Evolutionary conservation across 768 basidiomycete genomes (phyloP).

Genomic region (Tubosaeta brunneosetosa): DNA sequence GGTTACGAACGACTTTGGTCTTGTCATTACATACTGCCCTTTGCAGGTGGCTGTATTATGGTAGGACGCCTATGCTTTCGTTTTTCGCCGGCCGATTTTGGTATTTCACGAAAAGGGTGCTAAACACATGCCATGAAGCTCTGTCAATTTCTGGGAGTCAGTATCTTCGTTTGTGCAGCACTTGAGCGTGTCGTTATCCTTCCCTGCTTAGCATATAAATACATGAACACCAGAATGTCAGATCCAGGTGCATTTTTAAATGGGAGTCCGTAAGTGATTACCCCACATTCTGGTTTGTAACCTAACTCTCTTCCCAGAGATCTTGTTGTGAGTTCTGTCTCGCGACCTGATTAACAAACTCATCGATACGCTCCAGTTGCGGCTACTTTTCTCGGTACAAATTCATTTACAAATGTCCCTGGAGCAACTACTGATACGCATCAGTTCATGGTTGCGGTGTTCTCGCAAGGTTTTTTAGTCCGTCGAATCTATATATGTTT

Average conservation of each 20-base stretch:
- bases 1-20: too few species aligned
- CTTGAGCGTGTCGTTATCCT: background rate
- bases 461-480: conserved; percentile 10
- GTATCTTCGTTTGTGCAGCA: background rate
- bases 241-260: background rate
- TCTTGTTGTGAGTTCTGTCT: background rate
- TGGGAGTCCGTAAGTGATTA: background rate
- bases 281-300: too few species aligned
- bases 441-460: conserved; percentile 1
- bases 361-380: conserved; percentile 1
- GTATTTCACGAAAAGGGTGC: background rate
- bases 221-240: background rate
- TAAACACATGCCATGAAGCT: background rate
- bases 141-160: background rate
- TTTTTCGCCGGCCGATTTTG: background rate
- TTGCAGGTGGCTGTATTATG: background rate
- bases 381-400: conserved; percentile 1
- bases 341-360: background rate
- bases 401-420: background rate
- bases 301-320: background rate
- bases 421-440: background rate
- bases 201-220: background rate
- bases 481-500: conserved; percentile 12
- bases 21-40: background rate
- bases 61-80: background rate